Evolutionary conservation across 2,329 filamentous ascomycete genomes (phyloP).

Genomic region (Penicillium rolfsii): DNA sequence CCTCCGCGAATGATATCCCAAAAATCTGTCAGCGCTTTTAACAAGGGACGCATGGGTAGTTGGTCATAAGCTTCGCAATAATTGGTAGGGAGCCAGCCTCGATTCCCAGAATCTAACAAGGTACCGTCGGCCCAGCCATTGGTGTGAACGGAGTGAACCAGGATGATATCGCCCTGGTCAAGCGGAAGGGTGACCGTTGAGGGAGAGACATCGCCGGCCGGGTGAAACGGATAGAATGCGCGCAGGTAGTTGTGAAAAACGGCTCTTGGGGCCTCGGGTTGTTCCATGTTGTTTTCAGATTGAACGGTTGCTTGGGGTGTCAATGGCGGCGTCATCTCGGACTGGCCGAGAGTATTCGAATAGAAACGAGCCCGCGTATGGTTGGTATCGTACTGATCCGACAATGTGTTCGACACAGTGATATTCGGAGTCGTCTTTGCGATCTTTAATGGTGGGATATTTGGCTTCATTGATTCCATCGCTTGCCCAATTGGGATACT

Average conservation of each 20-base stretch:
- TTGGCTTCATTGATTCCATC: slow-evolving; percentile 41
- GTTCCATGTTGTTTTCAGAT: slow-evolving; percentile 58
- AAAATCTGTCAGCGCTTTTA: slow-evolving; percentile 85
- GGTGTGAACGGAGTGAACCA: slow-evolving; percentile 95
- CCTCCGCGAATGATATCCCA: slow-evolving; percentile 87
- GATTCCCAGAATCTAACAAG: slow-evolving; percentile 77
- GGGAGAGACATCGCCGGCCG: slow-evolving; percentile 74
- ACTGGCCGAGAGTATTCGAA: slow-evolving; percentile 29
- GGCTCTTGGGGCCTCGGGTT: slow-evolving; percentile 53
- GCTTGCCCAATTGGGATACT: slow-evolving; percentile 20
- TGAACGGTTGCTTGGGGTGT: slow-evolving; percentile 70
- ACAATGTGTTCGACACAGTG: slow-evolving; percentile 17
- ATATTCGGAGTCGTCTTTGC: slow-evolving; percentile 39
- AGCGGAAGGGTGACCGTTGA: slow-evolving; percentile 87
- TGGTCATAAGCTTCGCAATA: slow-evolving; percentile 97
- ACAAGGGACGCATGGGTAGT: slow-evolving; percentile 77
- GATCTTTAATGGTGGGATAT: slow-evolving; percentile 45
- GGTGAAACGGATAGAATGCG: slow-evolving; percentile 90
- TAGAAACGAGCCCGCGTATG: slow-evolving; percentile 29
- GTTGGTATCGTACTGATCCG: slow-evolving; percentile 16
- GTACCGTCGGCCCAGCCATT: slow-evolving; percentile 99
- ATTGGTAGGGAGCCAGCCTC: slow-evolving; percentile 96
- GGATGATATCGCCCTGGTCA: slow-evolving; percentile 85
- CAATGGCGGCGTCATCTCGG: slow-evolving; percentile 74
- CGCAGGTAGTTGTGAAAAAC: slow-evolving; percentile 93